These are phyloP conservation scores for Paecilomyces formosus DNA, from an alignment of 2,329 filamentous ascomycete species.

Conservation along the genomic window DNA sequence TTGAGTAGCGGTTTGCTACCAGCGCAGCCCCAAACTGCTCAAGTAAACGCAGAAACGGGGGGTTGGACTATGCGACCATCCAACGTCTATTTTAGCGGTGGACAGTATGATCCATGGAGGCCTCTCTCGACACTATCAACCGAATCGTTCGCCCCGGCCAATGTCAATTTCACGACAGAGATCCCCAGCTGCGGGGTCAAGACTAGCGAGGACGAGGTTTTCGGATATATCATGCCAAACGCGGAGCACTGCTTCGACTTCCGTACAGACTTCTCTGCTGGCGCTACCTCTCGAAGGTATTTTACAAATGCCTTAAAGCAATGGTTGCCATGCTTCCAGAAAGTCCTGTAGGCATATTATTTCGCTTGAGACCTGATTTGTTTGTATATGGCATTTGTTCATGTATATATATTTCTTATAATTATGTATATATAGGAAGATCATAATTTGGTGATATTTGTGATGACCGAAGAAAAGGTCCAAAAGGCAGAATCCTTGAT, in stretches of 20 bases:
- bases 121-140: slow-evolving; percentile 38
- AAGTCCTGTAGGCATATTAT: no score
- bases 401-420: no score
- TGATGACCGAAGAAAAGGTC: no score
- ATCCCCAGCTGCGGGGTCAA: slow-evolving; percentile 38
- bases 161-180: slow-evolving; percentile 27
- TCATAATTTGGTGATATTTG: no score
- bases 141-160: slow-evolving; percentile 34
- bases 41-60: slow-evolving; percentile 38
- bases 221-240: slow-evolving; percentile 41
- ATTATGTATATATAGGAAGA: no score
- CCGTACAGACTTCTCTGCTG: slow-evolving; percentile 21
- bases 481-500: no score
- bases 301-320: slow-evolving; percentile 36
- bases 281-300: slow-evolving; percentile 24
- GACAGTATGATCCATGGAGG: slow-evolving; percentile 48
- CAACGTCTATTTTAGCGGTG: slow-evolving; percentile 44
- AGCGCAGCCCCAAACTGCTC: slow-evolving; percentile 27
- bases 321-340: slow-evolving; percentile 40
- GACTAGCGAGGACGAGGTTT: slow-evolving; percentile 31
- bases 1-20: slow-evolving; percentile 34
- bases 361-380: no score
- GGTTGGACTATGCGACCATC: slow-evolving; percentile 47
- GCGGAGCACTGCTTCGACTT: slow-evolving; percentile 47
- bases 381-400: no score